A percentile compares a stretch with the other conserved stretches of the same genome.
Conservation (phyloP, 352 stramenopile species). For the Globisporangium carolinianum region DNA sequence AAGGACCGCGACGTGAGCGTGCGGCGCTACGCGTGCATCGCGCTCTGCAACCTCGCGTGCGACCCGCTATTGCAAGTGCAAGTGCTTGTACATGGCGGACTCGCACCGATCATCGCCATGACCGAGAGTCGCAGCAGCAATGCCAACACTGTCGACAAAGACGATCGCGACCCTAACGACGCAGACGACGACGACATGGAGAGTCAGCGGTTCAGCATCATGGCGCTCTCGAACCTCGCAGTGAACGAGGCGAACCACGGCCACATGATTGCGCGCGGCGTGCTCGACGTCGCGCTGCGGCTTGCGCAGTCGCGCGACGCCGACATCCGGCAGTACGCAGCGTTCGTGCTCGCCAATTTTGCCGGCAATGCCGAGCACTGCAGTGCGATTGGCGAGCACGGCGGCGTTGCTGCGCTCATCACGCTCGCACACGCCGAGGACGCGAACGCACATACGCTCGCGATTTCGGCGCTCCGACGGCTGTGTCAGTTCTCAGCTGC, state of each 20-base stretch:
- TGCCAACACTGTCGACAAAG: no score
- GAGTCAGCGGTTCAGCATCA: constrained; percentile 89
- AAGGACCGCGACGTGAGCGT: constrained; percentile 87
- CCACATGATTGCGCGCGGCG: constrained; percentile 84
- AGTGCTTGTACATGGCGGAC: constrained; percentile 90
- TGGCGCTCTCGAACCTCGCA: constrained; percentile 93
- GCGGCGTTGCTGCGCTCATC: constrained; percentile 89
- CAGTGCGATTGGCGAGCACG: constrained; percentile 82
- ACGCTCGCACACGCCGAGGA: constrained; percentile 85
- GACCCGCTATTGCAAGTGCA: constrained; percentile 86
- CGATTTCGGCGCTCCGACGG: constrained; percentile 88
- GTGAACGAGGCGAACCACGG: constrained; percentile 93
- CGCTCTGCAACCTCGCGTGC: constrained; percentile 93
- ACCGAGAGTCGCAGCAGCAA: constrained; percentile 18
- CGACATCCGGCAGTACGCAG: constrained; percentile 85
- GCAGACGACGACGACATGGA: constrained; percentile 48
- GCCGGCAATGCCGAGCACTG: constrained; percentile 84
- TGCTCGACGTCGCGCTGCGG: constrained; percentile 76
- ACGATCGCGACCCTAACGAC: no score
- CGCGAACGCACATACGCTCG: constrained; percentile 88
- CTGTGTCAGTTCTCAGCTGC: constrained; percentile 85
- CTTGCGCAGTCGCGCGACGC: constrained; percentile 69
- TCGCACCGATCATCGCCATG: constrained; percentile 84
- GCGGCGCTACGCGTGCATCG: constrained; percentile 91
- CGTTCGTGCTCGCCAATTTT: constrained; percentile 93